These are phyloP conservation scores for Vaccinium darrowii DNA, from an alignment of 148 eudicot genomes.

Conservation along the genomic window DNA sequence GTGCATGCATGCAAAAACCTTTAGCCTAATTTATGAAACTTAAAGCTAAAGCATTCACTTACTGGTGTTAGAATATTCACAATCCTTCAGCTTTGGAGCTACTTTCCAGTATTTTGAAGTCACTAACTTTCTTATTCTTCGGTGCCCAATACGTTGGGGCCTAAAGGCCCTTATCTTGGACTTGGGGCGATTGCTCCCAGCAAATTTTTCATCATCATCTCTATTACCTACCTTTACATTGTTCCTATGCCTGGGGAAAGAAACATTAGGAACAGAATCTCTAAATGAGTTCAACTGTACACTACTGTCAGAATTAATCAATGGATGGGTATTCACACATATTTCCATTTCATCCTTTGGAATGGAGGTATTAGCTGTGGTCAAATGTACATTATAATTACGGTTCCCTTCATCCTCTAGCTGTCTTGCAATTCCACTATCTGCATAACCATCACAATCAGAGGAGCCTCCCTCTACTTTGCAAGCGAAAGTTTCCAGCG, in stretches of 20 bases:
- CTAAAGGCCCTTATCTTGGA: conserved; percentile 53
- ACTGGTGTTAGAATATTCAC: conserved; percentile 54
- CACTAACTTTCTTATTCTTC: conserved; percentile 59
- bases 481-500: conserved; percentile 27
- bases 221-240: conserved; percentile 68
- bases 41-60: conserved; percentile 26
- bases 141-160: conserved; percentile 45
- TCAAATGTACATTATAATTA: conserved; percentile 34
- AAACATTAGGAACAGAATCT: conserved; percentile 54
- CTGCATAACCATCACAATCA: conserved; percentile 33
- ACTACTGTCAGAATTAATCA: conserved; percentile 44
- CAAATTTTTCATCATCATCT: conserved; percentile 92
- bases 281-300: conserved; percentile 57
- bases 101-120: conserved; percentile 78
- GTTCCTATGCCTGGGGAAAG: conserved; percentile 47
- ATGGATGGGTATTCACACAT: conserved; percentile 39
- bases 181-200: conserved; percentile 47
- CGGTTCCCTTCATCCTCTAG: conserved; percentile 34
- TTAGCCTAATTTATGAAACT: background rate
- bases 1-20: background rate
- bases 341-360: conserved; percentile 30
- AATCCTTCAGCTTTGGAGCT: conserved; percentile 69
- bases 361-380: conserved; percentile 40
- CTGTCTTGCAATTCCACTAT: conserved; percentile 35
- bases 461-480: conserved; percentile 43